Percentiles rank a stretch among this genome's conserved stretches.
Evolutionary conservation across 331 rosid genomes (phyloP).

Genomic region (Malus hybrid): DNA sequence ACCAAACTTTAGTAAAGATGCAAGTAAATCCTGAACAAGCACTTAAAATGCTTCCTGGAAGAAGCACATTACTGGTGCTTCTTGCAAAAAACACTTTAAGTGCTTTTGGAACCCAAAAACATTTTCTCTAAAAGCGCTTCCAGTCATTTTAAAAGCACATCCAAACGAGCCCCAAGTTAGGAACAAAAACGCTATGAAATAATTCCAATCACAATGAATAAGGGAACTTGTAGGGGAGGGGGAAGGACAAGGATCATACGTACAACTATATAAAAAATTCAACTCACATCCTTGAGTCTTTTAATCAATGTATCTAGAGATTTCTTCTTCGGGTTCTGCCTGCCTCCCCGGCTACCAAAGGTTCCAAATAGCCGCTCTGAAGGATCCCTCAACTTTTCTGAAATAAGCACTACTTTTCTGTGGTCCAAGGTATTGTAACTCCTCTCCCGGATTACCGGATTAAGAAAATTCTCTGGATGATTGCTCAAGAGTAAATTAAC

Average conservation of each 20-base stretch:
- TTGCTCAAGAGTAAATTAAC: conserved; percentile 75
- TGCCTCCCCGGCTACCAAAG: conserved; percentile 72
- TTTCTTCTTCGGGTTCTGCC: conserved; percentile 94
- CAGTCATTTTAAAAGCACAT: too few relatives aligned
- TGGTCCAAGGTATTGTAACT: conserved; percentile 73
- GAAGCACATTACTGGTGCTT: too few relatives aligned
- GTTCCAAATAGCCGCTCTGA: conserved; percentile 90
- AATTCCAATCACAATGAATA: conserved; percentile 28
- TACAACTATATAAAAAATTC: conserved; percentile 31
- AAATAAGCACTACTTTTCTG: conserved; percentile 68
- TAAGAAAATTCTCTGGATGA: conserved; percentile 86
- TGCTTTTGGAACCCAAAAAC: too few relatives aligned
- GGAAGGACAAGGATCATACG: conserved; percentile 35
- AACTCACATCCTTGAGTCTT: conserved; percentile 53
- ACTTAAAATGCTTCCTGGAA: too few relatives aligned
- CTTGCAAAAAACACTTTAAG: too few relatives aligned
- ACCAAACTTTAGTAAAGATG: too few relatives aligned
- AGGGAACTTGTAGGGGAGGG: neutral
- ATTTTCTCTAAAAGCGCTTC: too few relatives aligned
- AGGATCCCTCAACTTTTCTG: conserved; percentile 86
- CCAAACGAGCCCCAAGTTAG: conserved; percentile 15
- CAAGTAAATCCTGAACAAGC: too few relatives aligned
- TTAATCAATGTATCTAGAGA: conserved; percentile 50
- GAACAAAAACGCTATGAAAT: conserved; percentile 26
- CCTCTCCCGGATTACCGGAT: conserved; percentile 93